Base-by-base conservation (phyloP, 1,284 basidiomycete genomes). In the Golubevia sp. region DNA sequence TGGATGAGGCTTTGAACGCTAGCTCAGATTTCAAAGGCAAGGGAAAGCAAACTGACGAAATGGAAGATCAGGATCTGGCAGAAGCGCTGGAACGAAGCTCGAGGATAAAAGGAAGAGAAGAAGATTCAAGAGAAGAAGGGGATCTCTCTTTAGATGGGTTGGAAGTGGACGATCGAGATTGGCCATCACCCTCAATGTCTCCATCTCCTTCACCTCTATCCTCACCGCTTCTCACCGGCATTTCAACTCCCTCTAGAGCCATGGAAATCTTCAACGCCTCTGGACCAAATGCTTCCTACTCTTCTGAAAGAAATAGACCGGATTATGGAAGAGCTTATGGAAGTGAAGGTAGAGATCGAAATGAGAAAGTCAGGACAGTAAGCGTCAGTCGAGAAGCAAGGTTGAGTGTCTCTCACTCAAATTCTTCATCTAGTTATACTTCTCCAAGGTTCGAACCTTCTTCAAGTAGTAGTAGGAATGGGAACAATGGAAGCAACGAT, bases 281-380 rank as follows among this genome's bases (percentile, higher is more conserved):
- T 44, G 38, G 38, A 44, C 11, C 11, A 18, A 44, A 44, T 18
- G 11, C 38, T 44, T 44, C 38, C 13, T 44, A 13, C 18, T 44
- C 38, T 13, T 13, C 13, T 44, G 18, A 18, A 18, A 44, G 18
- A 13, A 44, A 8, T 44, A 44, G 38, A 18, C 13, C 38, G 11
- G 38, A 44, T 44, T 44, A 44, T 44, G 38, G 38, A 44, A 44
- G 38, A 44, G 38, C 38, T 8, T 44, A 13, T 44, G 38, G 38
- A 44, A 44, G 38, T 44, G 11, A 60, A 44, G 56, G 70, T 26
- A 70, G 69, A 66, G 66, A 70, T 18, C 58, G 69, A 27, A 61
- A 70, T 52, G 71, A 64, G 52, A 82, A 82, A 54, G 73, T 82
- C 18, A 60, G 71, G 1, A 77, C 73, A 1, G 69, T 82, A 6